Evolutionary conservation across 2,329 filamentous ascomycete species (phyloP).

Genomic region (Aspergillus terreus): DNA sequence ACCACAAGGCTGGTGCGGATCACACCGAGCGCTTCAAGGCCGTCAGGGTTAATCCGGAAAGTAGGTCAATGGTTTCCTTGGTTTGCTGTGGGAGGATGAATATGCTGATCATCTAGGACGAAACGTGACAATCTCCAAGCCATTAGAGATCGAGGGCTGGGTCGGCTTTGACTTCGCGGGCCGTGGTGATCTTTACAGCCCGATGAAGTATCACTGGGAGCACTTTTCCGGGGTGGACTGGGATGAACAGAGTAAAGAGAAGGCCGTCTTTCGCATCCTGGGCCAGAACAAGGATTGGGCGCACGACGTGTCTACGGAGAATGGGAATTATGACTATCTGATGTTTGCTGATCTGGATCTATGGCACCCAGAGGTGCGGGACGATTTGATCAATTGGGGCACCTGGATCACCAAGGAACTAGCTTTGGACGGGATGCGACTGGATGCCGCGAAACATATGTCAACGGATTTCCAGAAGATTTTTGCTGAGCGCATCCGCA

Average conservation of each 20-base stretch:
- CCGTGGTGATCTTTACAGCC: constrained; percentile 48
- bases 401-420: constrained; percentile 62
- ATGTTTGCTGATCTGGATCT: constrained; percentile 73
- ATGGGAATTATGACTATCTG: constrained; percentile 66
- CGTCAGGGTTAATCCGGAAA: constrained; percentile 59
- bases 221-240: constrained; percentile 69
- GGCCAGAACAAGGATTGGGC: constrained; percentile 64
- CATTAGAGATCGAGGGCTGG: constrained; percentile 63
- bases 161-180: constrained; percentile 46
- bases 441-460: constrained; percentile 72
- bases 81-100: no score
- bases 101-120: neutral
- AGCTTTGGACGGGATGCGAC: constrained; percentile 61
- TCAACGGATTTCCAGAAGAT: constrained; percentile 61
- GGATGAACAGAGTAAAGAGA: constrained; percentile 53
- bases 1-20: constrained; percentile 69
- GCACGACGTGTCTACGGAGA: constrained; percentile 56
- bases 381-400: constrained; percentile 65
- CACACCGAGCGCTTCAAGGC: constrained; percentile 59
- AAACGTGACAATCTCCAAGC: neutral
- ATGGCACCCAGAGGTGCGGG: constrained; percentile 57
- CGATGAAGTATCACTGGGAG: constrained; percentile 61
- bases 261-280: constrained; percentile 63
- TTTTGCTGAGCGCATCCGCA: constrained; percentile 58
- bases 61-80: constrained; percentile 18